phyloP scores from a whole-genome alignment of 768 basidiomycete species.

The Russula sp. region DNA sequence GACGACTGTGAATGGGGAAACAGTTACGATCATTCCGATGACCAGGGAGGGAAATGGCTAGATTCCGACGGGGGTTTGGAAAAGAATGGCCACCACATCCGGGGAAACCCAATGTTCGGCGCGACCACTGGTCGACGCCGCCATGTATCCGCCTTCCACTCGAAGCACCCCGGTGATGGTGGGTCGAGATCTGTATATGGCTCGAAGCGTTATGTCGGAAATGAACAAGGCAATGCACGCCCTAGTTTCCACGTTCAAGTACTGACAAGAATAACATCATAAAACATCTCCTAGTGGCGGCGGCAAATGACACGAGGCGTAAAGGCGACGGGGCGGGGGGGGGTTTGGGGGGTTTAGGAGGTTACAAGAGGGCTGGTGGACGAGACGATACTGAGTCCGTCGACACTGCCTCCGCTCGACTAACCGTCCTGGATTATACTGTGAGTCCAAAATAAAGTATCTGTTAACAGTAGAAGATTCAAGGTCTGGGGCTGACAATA shows the following conservation, averaged over 20 bases:
- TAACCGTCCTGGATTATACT: background rate
- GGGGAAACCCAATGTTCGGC: background rate
- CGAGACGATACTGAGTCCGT: background rate
- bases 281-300: background rate
- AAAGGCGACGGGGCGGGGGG: background rate
- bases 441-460: background rate
- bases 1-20: background rate
- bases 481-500: background rate
- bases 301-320: background rate
- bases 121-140: slow-evolving; percentile 1
- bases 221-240: background rate
- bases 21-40: background rate
- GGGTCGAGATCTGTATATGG: background rate
- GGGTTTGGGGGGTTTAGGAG: background rate
- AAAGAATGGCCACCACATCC: background rate
- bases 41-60: background rate
- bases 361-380: background rate
- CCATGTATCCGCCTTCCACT: background rate
- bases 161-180: slow-evolving; percentile 1
- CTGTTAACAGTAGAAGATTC: background rate
- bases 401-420: background rate
- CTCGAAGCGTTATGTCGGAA: background rate
- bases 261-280: background rate
- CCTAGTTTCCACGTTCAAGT: background rate
- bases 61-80: background rate